Conservation (phyloP, 1,139 yeast species). For the Saccharomyces hybrid region DNA sequence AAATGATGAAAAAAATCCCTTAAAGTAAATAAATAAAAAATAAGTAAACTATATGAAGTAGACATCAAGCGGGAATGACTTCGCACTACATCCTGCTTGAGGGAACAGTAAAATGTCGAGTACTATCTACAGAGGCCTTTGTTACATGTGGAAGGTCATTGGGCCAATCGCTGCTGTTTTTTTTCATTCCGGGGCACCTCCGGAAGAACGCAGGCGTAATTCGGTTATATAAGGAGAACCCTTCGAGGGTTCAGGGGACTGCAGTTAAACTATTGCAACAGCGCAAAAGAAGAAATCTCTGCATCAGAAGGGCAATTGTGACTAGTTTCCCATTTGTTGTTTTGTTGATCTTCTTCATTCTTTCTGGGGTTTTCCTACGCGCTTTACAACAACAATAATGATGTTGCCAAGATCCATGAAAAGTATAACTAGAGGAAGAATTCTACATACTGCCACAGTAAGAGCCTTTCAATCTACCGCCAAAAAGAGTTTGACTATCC, state of each 20-base stretch:
- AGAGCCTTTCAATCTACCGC: slow-evolving; percentile 31
- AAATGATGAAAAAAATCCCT: background rate
- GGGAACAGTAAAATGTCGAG: too few relatives aligned
- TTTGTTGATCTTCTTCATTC: background rate
- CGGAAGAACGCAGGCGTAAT: background rate
- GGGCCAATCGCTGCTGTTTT: background rate
- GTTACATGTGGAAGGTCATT: background rate
- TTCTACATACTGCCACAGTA: slow-evolving; percentile 1
- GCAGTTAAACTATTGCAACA: too few relatives aligned
- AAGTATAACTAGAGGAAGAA: slow-evolving; percentile 2
- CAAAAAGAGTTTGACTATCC: slow-evolving; percentile 33
- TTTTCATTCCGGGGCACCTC: background rate
- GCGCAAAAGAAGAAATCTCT: background rate
- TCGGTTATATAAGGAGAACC: background rate
- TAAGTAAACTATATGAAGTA: background rate
- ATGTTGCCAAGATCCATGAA: background rate
- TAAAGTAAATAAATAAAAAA: background rate
- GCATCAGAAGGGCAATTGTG: background rate
- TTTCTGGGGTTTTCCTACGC: background rate
- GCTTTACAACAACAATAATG: background rate
- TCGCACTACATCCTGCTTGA: background rate
- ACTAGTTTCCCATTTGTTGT: background rate
- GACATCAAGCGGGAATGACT: background rate
- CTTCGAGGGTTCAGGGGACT: background rate
- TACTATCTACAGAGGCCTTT: too few relatives aligned